phyloP scores from a whole-genome alignment of 1,139 yeast genomes.

The Protomyces inundatus region DNA sequence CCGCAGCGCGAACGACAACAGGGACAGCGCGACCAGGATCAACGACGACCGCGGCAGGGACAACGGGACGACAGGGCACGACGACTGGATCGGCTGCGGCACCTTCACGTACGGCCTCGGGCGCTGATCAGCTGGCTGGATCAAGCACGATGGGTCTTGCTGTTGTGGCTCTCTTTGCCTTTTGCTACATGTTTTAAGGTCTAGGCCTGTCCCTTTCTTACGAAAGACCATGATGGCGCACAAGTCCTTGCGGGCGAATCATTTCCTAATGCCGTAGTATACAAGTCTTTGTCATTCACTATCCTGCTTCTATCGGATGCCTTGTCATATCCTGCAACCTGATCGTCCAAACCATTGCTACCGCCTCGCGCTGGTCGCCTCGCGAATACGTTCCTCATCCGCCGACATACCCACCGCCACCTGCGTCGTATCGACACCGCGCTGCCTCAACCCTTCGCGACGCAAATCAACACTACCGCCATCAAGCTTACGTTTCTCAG shows the following conservation, averaged over 20 bases:
- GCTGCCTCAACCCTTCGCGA: conserved; percentile 24
- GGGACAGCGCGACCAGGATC: conserved; percentile 70
- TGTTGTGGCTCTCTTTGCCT: neutral
- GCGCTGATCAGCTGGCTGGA: neutral
- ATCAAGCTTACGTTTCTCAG: conserved; percentile 9
- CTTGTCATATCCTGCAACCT: too few species aligned
- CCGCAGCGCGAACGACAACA: conserved; percentile 58
- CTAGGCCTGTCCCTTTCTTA: too few species aligned
- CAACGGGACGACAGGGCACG: conserved; percentile 55
- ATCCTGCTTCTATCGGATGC: too few species aligned
- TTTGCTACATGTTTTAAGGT: neutral
- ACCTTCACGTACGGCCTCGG: neutral
- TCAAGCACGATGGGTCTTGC: neutral
- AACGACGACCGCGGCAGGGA: conserved; percentile 37
- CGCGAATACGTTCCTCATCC: conserved; percentile 7
- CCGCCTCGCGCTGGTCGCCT: neutral
- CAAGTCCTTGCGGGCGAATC: too few species aligned
- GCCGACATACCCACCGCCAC: neutral
- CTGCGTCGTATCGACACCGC: conserved; percentile 12
- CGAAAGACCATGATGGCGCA: too few species aligned
- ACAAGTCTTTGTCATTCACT: too few species aligned
- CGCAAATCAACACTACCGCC: conserved; percentile 23
- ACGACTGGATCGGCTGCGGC: conserved; percentile 34
- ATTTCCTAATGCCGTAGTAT: too few species aligned
- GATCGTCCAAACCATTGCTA: too few species aligned